Evolutionary conservation across 495 filamentous ascomycete species (phyloP).

Genomic region (Penicillium paxilli): DNA sequence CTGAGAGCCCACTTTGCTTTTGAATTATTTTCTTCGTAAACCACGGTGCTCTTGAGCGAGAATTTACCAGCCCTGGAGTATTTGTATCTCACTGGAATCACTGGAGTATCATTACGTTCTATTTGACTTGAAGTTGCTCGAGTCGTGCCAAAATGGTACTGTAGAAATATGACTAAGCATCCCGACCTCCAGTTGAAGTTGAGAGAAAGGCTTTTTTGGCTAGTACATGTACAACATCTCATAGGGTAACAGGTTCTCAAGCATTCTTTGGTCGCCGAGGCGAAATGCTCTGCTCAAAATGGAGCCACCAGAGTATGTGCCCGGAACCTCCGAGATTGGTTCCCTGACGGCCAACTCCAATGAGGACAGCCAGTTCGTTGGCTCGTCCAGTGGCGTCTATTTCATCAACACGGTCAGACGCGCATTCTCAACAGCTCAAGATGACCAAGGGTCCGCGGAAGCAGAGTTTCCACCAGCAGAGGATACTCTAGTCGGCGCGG

Average conservation of each 20-base stretch:
- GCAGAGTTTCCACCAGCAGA: constrained; percentile 38
- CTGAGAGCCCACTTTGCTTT: constrained; percentile 2
- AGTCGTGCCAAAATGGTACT: too few species aligned
- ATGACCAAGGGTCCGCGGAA: constrained; percentile 17
- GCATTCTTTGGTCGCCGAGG: background rate
- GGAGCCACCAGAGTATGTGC: constrained; percentile 32
- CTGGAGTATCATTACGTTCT: too few species aligned
- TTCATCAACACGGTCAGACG: constrained; percentile 45
- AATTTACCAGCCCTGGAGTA: too few species aligned
- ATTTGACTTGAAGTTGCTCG: background rate
- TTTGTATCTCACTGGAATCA: too few species aligned
- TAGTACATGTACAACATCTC: too few species aligned
- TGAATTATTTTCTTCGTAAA: background rate
- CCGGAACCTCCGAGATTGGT: constrained; percentile 36
- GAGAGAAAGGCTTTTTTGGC: background rate
- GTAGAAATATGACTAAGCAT: constrained; percentile 2
- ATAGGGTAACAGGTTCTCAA: too few species aligned
- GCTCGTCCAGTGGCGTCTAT: constrained; percentile 44
- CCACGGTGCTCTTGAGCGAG: too few species aligned
- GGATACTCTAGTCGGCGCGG: constrained; percentile 38
- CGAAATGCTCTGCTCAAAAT: constrained; percentile 26
- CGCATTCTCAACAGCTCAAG: constrained; percentile 33
- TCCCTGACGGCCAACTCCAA: constrained; percentile 42
- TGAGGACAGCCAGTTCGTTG: constrained; percentile 45
- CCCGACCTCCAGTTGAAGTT: background rate